These are phyloP conservation scores for Fusarium sp. DNA, from an alignment of 2,329 filamentous ascomycete species.

Conservation along the genomic window DNA sequence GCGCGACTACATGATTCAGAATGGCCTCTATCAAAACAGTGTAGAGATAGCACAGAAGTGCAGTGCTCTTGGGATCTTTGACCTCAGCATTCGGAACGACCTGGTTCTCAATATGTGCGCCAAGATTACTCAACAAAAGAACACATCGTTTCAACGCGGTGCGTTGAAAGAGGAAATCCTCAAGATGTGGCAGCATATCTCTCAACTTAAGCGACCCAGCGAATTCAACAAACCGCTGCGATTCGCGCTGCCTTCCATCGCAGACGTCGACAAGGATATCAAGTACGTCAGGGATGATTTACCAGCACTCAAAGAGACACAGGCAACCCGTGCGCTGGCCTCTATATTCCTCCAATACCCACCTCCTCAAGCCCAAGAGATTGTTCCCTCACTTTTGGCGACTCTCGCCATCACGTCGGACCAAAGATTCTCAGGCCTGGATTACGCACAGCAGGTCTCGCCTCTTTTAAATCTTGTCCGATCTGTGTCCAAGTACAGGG, in stretches of 20 bases:
- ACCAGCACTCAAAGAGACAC: background rate
- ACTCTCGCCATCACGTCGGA: slow-evolving; percentile 53
- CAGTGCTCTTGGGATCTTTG: slow-evolving; percentile 46
- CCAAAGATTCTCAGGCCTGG: slow-evolving; percentile 27
- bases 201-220: slow-evolving; percentile 52
- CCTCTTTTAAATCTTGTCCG: slow-evolving; percentile 51
- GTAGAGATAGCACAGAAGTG: slow-evolving; percentile 48
- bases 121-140: slow-evolving; percentile 32
- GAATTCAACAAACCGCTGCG: slow-evolving; percentile 37
- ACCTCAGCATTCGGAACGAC: slow-evolving; percentile 48
- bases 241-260: slow-evolving; percentile 51
- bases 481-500: slow-evolving; percentile 31
- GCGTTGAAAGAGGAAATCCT: slow-evolving; percentile 50
- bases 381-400: slow-evolving; percentile 52
- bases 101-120: slow-evolving; percentile 54
- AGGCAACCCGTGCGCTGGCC: slow-evolving; percentile 43
- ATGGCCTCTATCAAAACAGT: slow-evolving; percentile 32
- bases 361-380: slow-evolving; percentile 40
- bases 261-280: slow-evolving; percentile 47
- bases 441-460: slow-evolving; percentile 38
- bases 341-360: slow-evolving; percentile 52
- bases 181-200: slow-evolving; percentile 55
- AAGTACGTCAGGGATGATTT: slow-evolving; percentile 4
- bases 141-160: slow-evolving; percentile 27
- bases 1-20: slow-evolving; percentile 35